Evolutionary conservation across 768 basidiomycete species (phyloP).

Genomic region (Termitomyces sp.): DNA sequence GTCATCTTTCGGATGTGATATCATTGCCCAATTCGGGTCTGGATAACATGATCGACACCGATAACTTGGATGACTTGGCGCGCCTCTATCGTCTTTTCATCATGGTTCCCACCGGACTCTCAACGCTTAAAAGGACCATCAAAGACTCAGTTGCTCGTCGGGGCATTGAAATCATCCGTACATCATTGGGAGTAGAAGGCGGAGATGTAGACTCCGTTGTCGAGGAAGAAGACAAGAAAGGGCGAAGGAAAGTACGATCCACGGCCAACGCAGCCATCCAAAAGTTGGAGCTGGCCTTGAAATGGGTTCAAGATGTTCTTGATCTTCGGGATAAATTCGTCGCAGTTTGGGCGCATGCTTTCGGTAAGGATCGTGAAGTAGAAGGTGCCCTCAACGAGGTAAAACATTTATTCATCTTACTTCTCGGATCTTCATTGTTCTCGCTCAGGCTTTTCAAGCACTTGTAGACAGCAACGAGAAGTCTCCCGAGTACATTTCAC

Average conservation of each 20-base stretch:
- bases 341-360: slow-evolving; percentile 63
- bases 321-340: slow-evolving; percentile 93
- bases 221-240: slow-evolving; percentile 41
- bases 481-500: slow-evolving; percentile 90
- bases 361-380: slow-evolving; percentile 68
- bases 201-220: slow-evolving; percentile 30
- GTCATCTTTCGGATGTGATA: slow-evolving; percentile 74
- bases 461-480: slow-evolving; percentile 89
- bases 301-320: slow-evolving; percentile 92
- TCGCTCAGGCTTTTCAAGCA: slow-evolving; percentile 77
- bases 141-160: slow-evolving; percentile 69
- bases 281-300: slow-evolving; percentile 61
- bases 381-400: slow-evolving; percentile 88
- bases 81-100: slow-evolving; percentile 76
- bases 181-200: slow-evolving; percentile 39
- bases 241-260: slow-evolving; percentile 41
- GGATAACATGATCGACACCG: slow-evolving; percentile 80
- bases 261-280: slow-evolving; percentile 36
- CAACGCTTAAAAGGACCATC: slow-evolving; percentile 59
- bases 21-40: slow-evolving; percentile 81
- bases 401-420: slow-evolving; percentile 13
- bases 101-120: slow-evolving; percentile 63
- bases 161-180: slow-evolving; percentile 77
- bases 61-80: slow-evolving; percentile 71
- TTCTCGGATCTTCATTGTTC: background rate